Conservation (phyloP, 2,329 filamentous ascomycete species). For the Tricladium varicosporioides region DNA sequence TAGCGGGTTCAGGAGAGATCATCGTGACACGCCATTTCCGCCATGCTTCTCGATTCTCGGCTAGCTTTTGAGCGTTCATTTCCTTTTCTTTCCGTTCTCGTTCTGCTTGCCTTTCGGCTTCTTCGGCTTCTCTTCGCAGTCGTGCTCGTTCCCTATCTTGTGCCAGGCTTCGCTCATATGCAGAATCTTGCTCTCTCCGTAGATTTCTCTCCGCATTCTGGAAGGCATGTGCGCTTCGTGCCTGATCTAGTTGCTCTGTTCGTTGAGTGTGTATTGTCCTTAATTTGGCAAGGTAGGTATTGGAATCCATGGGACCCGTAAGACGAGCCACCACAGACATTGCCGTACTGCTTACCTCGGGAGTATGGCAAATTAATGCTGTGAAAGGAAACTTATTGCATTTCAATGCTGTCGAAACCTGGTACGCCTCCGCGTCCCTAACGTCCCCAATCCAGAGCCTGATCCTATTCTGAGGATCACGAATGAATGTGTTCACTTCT, state of each 20-base stretch:
- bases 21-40: constrained; percentile 71
- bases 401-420: constrained; percentile 81
- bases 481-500: constrained; percentile 72
- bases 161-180: constrained; percentile 89
- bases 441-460: constrained; percentile 93
- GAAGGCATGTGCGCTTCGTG: constrained; percentile 60
- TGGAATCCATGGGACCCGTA: constrained; percentile 66
- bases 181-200: constrained; percentile 85
- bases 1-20: constrained; percentile 66
- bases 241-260: constrained; percentile 69
- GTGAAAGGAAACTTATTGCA: constrained; percentile 93
- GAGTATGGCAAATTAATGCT: constrained; percentile 82
- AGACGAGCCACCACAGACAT: constrained; percentile 89
- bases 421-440: constrained; percentile 89
- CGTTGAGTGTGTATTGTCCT: constrained; percentile 72
- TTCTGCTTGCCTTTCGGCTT: constrained; percentile 65
- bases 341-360: constrained; percentile 75
- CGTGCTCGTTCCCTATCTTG: constrained; percentile 82
- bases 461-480: constrained; percentile 73
- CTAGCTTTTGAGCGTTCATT: constrained; percentile 52
- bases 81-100: constrained; percentile 59
- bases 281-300: constrained; percentile 74
- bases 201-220: constrained; percentile 76
- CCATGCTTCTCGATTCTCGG: constrained; percentile 64
- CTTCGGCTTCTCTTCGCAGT: constrained; percentile 72